A percentile compares a stretch with the other conserved stretches of the same genome.
These are phyloP conservation scores for Fusarium mundagurra DNA, from an alignment of 2,329 filamentous ascomycete species.

Conservation along the genomic window DNA sequence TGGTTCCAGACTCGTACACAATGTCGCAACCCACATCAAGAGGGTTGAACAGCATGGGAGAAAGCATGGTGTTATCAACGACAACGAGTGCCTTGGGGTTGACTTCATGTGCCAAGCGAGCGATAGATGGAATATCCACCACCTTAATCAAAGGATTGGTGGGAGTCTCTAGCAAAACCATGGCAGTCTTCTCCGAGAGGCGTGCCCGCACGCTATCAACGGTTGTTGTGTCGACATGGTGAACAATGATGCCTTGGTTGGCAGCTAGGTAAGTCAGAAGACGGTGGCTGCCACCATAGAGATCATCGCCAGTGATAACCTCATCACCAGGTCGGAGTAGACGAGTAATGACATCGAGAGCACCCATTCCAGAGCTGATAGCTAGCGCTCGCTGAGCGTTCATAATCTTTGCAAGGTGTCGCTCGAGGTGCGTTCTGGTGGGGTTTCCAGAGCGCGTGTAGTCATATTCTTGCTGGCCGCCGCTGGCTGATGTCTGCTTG, in stretches of 20 bases:
- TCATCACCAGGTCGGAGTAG: conserved; percentile 92
- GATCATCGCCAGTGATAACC: conserved; percentile 94
- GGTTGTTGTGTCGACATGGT: conserved; percentile 94
- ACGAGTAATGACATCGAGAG: conserved; percentile 93
- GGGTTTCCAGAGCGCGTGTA: conserved; percentile 98
- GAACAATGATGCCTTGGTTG: conserved; percentile 90
- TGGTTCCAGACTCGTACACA: conserved; percentile 97
- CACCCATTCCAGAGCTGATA: conserved; percentile 97
- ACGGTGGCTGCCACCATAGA: conserved; percentile 95
- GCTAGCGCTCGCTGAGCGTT: conserved; percentile 89
- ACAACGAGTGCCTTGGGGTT: conserved; percentile 85
- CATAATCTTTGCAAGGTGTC: conserved; percentile 99
- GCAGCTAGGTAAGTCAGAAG: conserved; percentile 90
- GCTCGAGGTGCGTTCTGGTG: conserved; percentile 93
- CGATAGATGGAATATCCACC: conserved; percentile 86
- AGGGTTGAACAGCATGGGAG: conserved; percentile 91
- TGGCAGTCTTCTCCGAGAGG: conserved; percentile 83
- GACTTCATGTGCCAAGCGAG: conserved; percentile 77
- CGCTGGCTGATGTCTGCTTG: conserved; percentile 85
- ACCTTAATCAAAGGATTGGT: conserved; percentile 99
- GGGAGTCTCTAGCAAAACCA: conserved; percentile 95
- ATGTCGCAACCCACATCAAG: conserved; percentile 95
- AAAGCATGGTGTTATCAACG: conserved; percentile 99
- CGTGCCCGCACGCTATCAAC: conserved; percentile 75
- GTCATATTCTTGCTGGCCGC: conserved; percentile 89